These are phyloP conservation scores for Mikania micrantha DNA, from an alignment of 129 eudicot genomes.

Conservation along the genomic window DNA sequence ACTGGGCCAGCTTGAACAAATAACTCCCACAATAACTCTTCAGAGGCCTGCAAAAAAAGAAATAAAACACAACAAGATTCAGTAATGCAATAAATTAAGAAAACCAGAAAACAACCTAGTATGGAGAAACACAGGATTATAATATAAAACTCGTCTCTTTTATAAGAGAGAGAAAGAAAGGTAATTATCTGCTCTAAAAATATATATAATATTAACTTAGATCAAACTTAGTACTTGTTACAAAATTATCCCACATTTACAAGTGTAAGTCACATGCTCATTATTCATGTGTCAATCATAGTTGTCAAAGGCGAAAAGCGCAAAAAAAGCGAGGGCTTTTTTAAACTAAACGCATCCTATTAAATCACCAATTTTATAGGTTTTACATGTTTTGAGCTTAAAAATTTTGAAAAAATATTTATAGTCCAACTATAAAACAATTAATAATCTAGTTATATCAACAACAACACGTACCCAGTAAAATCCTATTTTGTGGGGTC, in stretches of 20 bases:
- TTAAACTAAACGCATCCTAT: no score
- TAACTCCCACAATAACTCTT: constrained; percentile 90
- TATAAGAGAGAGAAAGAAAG: not conserved
- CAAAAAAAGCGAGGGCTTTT: no score
- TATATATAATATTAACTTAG: not conserved
- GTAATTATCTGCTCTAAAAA: not conserved
- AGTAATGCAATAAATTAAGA: not conserved
- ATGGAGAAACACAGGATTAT: not conserved
- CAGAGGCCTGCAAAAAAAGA: constrained; percentile 47
- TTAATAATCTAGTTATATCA: no score
- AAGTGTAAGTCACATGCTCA: not conserved
- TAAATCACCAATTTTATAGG: no score
- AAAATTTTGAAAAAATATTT: no score
- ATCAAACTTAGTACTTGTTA: not conserved
- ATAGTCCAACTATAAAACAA: no score
- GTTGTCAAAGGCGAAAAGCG: no score
- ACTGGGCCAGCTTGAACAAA: constrained; percentile 99
- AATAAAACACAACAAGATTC: constrained; percentile 13
- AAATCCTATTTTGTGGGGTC: no score
- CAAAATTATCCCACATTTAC: not conserved
- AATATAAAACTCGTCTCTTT: not conserved
- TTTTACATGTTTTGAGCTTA: no score
- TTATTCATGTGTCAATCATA: not conserved
- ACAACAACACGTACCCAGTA: no score
- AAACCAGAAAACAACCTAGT: not conserved